Evolutionary conservation across 1,139 yeast genomes (phyloP).

Genomic region (Zygosaccharomyces sapae): DNA sequence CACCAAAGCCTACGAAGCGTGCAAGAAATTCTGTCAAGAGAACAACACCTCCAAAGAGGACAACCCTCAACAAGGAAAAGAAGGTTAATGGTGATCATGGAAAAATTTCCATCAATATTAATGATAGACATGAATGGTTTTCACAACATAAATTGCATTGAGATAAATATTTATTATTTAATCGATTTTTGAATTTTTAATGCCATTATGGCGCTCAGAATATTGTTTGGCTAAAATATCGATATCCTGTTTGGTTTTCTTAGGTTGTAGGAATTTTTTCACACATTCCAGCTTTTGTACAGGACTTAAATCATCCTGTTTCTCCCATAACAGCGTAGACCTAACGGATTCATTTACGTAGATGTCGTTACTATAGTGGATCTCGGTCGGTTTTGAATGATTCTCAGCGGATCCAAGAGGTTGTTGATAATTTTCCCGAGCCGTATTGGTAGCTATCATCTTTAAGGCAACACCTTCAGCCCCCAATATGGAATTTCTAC

Average conservation of each 20-base stretch:
- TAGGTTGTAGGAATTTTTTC: slow-evolving; percentile 13
- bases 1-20: background rate
- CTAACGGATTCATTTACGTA: background rate
- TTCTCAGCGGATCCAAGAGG: background rate
- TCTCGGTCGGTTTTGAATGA: background rate
- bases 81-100: slow-evolving; percentile 1
- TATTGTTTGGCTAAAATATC: slow-evolving; percentile 9
- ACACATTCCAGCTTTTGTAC: slow-evolving; percentile 7
- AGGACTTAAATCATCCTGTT: slow-evolving; percentile 5
- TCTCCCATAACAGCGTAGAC: background rate
- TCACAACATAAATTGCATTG: slow-evolving; percentile 2
- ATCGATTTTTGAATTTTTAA: background rate
- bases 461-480: slow-evolving; percentile 12
- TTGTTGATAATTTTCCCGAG: background rate
- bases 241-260: slow-evolving; percentile 12
- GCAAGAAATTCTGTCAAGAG: background rate
- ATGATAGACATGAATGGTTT: background rate
- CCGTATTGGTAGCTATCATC: slow-evolving; percentile 3
- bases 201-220: slow-evolving; percentile 6
- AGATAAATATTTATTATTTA: background rate
- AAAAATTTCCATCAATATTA: background rate
- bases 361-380: slow-evolving; percentile 10
- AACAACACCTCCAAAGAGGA: background rate
- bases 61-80: background rate
- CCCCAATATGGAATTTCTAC: background rate